Base-by-base conservation (phyloP, 768 basidiomycete species). In the Boletus bicolor region DNA sequence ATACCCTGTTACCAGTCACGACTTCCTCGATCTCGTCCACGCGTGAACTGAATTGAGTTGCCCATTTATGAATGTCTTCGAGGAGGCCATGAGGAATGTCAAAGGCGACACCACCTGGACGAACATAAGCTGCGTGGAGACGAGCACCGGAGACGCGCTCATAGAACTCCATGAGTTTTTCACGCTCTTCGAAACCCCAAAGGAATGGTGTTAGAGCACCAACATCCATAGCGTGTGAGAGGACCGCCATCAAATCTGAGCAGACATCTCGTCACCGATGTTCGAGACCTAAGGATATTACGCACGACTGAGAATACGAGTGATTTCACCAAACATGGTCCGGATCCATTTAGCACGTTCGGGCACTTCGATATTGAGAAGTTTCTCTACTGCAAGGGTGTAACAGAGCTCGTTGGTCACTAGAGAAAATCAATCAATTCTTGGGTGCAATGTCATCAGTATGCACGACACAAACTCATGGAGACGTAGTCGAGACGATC, bases 111-210 rank as follows among this genome's bases (percentile, higher is more conserved):
- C 96, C 96, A 57, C 96, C 96, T 1, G 96, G 96, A 57, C 96
- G 89, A 46, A 98, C 89, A 71, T 98, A 99, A n/a, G 96, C 96
- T 6, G 93, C 86, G 67, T 99, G 96, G 66, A 99, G 81, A 53
- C 96, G 94, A 5, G 96, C 96, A 61, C 96, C 96, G 9, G 95
- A 98, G 39, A 98, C 96, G 54, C 96, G 93, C 75, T 99, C 96
- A 72, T 99, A 99, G 76, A 98, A 99, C 70, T 99, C 96, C 96
- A 98, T 98, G 60, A 98, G 85, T 79, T 99, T 99, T 77, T 98
- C 96, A 53, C 96, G 93, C 74, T 99, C 96, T 75, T 98, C 96
- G 80, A 98, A 98, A 64, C 96, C 96, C 94, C 96, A 99, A 32
- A 99, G 79, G 86, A 98, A 99, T 37, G 96, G 96, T 2, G 96